Conservation (phyloP, 176 grass and related monocot genomes). For the Zoysia japonica region DNA sequence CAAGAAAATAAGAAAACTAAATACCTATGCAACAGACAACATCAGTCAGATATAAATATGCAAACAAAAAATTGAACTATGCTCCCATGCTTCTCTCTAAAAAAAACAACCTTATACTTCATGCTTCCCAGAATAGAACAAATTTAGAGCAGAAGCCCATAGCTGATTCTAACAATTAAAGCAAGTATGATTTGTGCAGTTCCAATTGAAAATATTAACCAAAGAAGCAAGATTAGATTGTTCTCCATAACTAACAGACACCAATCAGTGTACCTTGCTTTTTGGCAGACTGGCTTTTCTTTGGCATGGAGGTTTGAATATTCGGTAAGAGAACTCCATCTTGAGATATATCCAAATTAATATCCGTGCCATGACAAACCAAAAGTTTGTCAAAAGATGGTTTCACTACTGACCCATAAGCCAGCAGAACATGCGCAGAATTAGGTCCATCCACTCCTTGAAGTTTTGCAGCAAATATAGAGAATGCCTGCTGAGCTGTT, state of each 20-base stretch:
- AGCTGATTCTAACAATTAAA: neutral
- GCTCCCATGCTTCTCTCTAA: neutral
- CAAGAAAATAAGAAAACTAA: slow-evolving; percentile 19
- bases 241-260: slow-evolving; percentile 17
- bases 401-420: slow-evolving; percentile 88
- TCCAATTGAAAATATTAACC: neutral
- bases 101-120: neutral
- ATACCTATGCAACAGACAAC: neutral
- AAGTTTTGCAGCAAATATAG: slow-evolving; percentile 80
- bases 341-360: slow-evolving; percentile 65
- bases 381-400: slow-evolving; percentile 82
- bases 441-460: slow-evolving; percentile 56
- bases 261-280: slow-evolving; percentile 56
- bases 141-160: neutral
- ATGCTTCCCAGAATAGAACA: neutral
- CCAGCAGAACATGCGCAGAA: slow-evolving; percentile 68
- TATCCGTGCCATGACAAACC: slow-evolving; percentile 66
- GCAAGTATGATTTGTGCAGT: neutral
- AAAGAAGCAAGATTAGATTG: neutral
- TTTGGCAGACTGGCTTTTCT: slow-evolving; percentile 55
- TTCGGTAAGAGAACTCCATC: slow-evolving; percentile 77
- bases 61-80: neutral
- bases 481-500: slow-evolving; percentile 48
- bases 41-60: neutral
- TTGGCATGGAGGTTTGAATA: slow-evolving; percentile 37